These are phyloP conservation scores for Yamadazyma sp. DNA, from an alignment of 1,139 yeast species.

Conservation along the genomic window DNA sequence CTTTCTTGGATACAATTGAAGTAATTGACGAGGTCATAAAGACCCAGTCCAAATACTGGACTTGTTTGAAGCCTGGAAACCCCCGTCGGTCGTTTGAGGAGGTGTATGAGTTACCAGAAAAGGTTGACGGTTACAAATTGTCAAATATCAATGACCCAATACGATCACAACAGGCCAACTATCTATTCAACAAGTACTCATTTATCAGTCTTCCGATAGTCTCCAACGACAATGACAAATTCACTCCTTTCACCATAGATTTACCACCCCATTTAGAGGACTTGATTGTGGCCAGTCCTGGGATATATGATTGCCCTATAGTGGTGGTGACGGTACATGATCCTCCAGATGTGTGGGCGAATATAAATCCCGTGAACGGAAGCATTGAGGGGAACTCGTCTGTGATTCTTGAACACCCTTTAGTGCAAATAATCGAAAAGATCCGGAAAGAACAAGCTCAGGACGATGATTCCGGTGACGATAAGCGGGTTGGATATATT, in stretches of 20 bases:
- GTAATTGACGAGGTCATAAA: conserved; percentile 82
- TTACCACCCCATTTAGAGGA: conserved; percentile 57
- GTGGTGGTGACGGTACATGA: conserved; percentile 79
- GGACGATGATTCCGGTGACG: conserved; percentile 49
- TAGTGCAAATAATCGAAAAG: conserved; percentile 36
- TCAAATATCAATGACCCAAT: conserved; percentile 67
- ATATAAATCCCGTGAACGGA: conserved; percentile 78
- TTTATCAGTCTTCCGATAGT: conserved; percentile 73
- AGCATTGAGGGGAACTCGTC: conserved; percentile 71
- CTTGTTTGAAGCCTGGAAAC: conserved; percentile 73
- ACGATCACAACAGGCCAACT: conserved; percentile 65
- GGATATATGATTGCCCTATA: conserved; percentile 62
- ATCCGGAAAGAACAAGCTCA: conserved; percentile 27
- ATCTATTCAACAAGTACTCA: conserved; percentile 52
- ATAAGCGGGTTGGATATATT: conserved; percentile 69
- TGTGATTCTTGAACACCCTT: conserved; percentile 53
- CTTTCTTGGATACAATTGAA: conserved; percentile 77
- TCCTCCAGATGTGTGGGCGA: conserved; percentile 93
- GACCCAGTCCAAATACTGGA: conserved; percentile 86
- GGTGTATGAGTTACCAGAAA: conserved; percentile 33
- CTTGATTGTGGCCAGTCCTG: conserved; percentile 74
- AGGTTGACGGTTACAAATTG: conserved; percentile 32
- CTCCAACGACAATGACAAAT: conserved; percentile 24
- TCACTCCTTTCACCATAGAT: conserved; percentile 38
- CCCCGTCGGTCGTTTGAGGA: conserved; percentile 41